These are phyloP conservation scores for Trichoderma afroharzianum DNA, from an alignment of 2,329 filamentous ascomycete species.

Conservation along the genomic window DNA sequence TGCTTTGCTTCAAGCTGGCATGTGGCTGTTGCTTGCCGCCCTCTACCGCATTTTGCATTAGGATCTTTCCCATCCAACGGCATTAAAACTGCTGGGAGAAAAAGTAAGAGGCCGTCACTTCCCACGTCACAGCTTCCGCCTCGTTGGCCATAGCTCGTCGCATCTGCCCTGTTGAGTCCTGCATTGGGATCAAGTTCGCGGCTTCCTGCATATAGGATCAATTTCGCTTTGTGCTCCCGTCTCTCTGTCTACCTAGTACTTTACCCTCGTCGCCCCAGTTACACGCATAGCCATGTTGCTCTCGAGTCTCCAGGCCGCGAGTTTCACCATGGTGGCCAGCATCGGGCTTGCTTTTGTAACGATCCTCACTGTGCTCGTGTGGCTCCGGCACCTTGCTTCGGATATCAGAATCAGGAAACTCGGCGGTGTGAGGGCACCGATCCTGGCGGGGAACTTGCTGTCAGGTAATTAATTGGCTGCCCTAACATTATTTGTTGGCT, in stretches of 20 bases:
- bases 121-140: background rate
- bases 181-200: background rate
- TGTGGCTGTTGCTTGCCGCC: background rate
- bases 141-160: background rate
- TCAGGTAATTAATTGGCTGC: slow-evolving; percentile 26
- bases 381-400: slow-evolving; percentile 23
- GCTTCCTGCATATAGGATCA: background rate
- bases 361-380: slow-evolving; percentile 21
- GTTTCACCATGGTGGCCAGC: background rate
- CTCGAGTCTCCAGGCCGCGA: background rate
- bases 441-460: slow-evolving; percentile 33
- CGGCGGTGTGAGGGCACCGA: slow-evolving; percentile 33
- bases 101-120: background rate
- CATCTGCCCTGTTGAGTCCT: background rate
- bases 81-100: background rate
- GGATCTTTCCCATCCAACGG: background rate
- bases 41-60: background rate
- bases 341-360: background rate
- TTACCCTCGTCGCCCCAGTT: background rate
- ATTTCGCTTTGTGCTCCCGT: background rate
- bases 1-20: background rate
- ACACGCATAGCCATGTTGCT: background rate
- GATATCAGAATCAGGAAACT: slow-evolving; percentile 29
- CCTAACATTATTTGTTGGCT: background rate
- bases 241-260: no score